Evolutionary conservation across 371 early-diverging fungal species (phyloP).

Genomic region (Mortierella sp.): DNA sequence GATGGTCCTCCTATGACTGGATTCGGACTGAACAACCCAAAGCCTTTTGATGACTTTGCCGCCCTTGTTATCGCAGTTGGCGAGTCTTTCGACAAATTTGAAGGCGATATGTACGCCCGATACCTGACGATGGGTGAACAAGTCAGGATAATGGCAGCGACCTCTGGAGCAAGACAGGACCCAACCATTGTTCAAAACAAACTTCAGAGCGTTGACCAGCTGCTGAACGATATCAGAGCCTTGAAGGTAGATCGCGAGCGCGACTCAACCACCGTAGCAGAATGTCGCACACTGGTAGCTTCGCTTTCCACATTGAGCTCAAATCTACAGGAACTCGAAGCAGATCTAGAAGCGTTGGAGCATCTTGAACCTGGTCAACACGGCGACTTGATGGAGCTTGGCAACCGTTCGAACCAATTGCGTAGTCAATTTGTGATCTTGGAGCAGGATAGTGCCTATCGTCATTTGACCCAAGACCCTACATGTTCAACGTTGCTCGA

Average conservation of each 20-base stretch:
- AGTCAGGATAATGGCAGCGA: constrained; percentile 39
- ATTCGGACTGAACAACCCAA: constrained; percentile 29
- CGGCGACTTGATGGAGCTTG: constrained; percentile 17
- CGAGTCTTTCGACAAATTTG: constrained; percentile 28
- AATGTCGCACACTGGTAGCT: constrained; percentile 22
- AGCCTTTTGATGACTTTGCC: constrained; percentile 34
- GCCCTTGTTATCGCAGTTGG: constrained; percentile 7
- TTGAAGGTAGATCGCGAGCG: constrained; percentile 46
- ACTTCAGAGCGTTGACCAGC: constrained; percentile 14
- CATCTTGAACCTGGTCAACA: constrained; percentile 38
- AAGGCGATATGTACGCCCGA: constrained; percentile 8
- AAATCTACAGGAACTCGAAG: constrained; percentile 19
- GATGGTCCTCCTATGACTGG: constrained; percentile 36
- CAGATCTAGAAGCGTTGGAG: constrained; percentile 24
- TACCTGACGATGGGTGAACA: constrained; percentile 17
- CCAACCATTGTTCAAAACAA: constrained; percentile 41
- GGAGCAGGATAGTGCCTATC: constrained; percentile 38
- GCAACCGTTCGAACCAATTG: constrained; percentile 23
- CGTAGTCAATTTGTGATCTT: constrained; percentile 19
- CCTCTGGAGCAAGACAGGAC: constrained; percentile 38
- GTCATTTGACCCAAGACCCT: constrained; percentile 29
- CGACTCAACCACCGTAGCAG: constrained; percentile 27
- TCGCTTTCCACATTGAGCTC: constrained; percentile 19
- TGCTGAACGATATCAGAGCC: constrained; percentile 26
- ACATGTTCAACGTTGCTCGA: constrained; percentile 30